Base-by-base conservation (phyloP, 441 rosid species). In the Hura crepitans region DNA sequence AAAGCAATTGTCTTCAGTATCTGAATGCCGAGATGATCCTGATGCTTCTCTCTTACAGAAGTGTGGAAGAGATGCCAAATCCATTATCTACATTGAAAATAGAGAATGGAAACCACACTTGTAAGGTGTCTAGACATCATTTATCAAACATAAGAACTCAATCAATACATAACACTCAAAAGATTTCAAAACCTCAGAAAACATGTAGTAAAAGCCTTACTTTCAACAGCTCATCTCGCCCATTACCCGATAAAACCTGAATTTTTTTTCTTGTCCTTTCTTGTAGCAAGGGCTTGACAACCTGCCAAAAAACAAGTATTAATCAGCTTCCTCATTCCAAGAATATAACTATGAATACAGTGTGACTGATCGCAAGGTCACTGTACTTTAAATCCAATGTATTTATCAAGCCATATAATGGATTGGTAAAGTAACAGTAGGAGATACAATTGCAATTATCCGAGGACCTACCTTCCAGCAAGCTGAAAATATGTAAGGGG, bases 201-300 rank as follows among this genome's bases (percentile, higher is more conserved):
- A 27, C 53, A 58, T 12, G 53, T 62, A 69, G 59, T 58, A 65
- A 72, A 8, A 33, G 35, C 23, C 65, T 73, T 79, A 85, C 97
- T 96, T 92, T 87, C 74, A 87, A 74, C 55, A 94, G 76, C 74
- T 94, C 99, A 66, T 94, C 94, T 67, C 77, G 78, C n/a, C 97
- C 97, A 6, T 75, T 79, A 60, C 97, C 97, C 15, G 84, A 71
- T 82, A 94, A 79, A 65, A 94, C 93, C 81, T 85, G 89, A 79
- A 92, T 43, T 66, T 92, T 94, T 81, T 79, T 77, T 78, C 90
- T 85, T 5, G 99, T 94, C 75, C 99, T 87, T 77, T 94, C 97
- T 82, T 92, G 99, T 77, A 94, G 75, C 50, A 92, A 88, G 42
- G 97, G 97, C 84, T 90, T 90, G 72, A 94, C 98, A 51, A 92